Conservation (phyloP, 1,284 basidiomycete species). For the Phaffia rhodozyma region DNA sequence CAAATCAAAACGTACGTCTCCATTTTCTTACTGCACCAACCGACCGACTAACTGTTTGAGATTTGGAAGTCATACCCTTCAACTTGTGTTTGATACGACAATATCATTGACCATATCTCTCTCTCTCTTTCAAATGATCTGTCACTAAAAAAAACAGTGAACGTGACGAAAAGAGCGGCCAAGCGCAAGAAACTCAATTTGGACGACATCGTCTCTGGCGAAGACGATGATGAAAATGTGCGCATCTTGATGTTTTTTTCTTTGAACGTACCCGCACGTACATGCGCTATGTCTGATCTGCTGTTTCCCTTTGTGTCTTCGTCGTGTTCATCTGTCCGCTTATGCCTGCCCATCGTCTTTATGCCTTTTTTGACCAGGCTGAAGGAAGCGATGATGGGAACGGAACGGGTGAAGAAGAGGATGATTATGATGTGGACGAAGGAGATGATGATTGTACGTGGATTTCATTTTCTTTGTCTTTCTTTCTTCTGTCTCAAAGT, state of each 20-base stretch:
- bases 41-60: background rate
- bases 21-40: too few relatives aligned
- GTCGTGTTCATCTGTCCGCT: background rate
- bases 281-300: too few relatives aligned
- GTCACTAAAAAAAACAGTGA: background rate
- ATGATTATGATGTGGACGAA: slow-evolving; percentile 17
- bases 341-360: background rate
- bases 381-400: slow-evolving; percentile 3
- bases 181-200: slow-evolving; percentile 29
- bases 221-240: background rate
- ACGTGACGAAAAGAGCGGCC: background rate
- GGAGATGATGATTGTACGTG: slow-evolving; percentile 17
- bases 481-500: too few relatives aligned
- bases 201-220: slow-evolving; percentile 27
- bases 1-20: background rate
- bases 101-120: background rate
- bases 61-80: background rate
- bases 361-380: background rate
- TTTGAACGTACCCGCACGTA: too few relatives aligned
- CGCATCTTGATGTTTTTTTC: background rate
- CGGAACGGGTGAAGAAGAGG: slow-evolving; percentile 7
- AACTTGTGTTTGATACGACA: background rate
- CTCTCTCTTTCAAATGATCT: background rate
- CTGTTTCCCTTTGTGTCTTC: too few relatives aligned
- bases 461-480: background rate